These are phyloP conservation scores for Eremomyces bilateralis DNA, from an alignment of 495 filamentous ascomycete species.

Conservation along the genomic window DNA sequence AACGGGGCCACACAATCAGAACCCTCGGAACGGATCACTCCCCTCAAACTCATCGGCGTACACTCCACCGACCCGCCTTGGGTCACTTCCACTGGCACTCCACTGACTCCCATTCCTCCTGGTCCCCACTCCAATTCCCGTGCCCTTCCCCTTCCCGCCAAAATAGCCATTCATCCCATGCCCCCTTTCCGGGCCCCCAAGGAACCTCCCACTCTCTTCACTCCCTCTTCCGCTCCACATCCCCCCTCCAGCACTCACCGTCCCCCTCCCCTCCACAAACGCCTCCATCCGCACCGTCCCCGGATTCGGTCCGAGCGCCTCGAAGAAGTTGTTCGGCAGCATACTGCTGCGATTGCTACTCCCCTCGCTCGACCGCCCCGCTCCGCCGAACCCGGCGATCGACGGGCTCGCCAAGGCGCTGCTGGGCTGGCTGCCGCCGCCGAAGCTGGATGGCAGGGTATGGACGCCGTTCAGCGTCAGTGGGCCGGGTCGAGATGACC, in stretches of 20 bases:
- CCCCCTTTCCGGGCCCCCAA: conserved; percentile 8
- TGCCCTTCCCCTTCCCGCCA: neutral
- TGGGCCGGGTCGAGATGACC: too few species aligned
- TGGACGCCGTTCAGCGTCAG: too few species aligned
- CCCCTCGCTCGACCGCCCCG: conserved; percentile 4
- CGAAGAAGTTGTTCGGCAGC: conserved; percentile 36
- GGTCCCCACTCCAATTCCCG: neutral
- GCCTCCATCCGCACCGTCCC: conserved; percentile 96
- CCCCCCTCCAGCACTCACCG: conserved; percentile 4
- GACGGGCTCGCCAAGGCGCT: neutral
- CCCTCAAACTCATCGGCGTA: conserved; percentile 9
- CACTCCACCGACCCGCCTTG: conserved; percentile 3
- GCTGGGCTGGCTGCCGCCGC: neutral
- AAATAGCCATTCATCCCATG: conserved; percentile 7
- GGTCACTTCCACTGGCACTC: conserved; percentile 13
- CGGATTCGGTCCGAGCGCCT: conserved; percentile 35
- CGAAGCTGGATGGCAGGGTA: neutral
- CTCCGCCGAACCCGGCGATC: conserved; percentile 1
- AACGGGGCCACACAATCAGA: too few species aligned
- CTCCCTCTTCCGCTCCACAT: conserved; percentile 2
- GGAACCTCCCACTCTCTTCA: conserved; percentile 1
- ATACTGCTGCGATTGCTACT: conserved; percentile 12
- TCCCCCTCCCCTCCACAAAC: conserved; percentile 44
- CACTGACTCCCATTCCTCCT: conserved; percentile 6
- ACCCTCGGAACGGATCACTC: conserved; percentile 11